These are phyloP conservation scores for Aspergillus ochraceus DNA, from an alignment of 2,329 filamentous ascomycete species.

Conservation along the genomic window DNA sequence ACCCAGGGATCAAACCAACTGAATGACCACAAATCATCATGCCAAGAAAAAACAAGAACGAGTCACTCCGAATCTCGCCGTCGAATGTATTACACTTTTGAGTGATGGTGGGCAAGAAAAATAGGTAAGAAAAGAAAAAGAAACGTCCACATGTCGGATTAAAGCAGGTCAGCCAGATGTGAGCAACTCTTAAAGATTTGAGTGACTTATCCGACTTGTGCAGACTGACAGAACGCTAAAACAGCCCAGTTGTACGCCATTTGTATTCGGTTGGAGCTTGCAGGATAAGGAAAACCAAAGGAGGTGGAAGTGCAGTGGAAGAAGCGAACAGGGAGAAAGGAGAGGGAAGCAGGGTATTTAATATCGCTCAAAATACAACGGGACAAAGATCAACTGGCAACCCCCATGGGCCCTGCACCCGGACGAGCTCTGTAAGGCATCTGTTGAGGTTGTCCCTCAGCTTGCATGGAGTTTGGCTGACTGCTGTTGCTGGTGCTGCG, in stretches of 20 bases:
- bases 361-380: conserved; percentile 14
- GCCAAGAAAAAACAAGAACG: conserved; percentile 14
- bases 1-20: conserved; percentile 1
- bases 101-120: conserved; percentile 1
- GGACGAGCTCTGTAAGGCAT: conserved; percentile 39
- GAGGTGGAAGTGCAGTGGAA: background rate
- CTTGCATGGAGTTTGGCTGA: conserved; percentile 25
- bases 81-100: conserved; percentile 29
- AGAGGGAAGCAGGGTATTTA: conserved; percentile 9
- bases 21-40: conserved; percentile 4
- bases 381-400: conserved; percentile 31
- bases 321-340: conserved; percentile 6
- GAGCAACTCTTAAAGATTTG: background rate
- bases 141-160: background rate
- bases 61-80: conserved; percentile 16
- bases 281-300: conserved; percentile 1
- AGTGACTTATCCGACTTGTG: background rate
- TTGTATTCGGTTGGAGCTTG: background rate
- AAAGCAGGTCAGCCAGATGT: conserved; percentile 6
- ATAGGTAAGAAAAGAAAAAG: conserved; percentile 9
- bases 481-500: conserved; percentile 38
- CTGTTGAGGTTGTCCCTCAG: conserved; percentile 34
- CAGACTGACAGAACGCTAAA: background rate
- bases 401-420: conserved; percentile 40
- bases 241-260: background rate